phyloP scores from a whole-genome alignment of 148 eudicot species.

The Oxyria digyna region DNA sequence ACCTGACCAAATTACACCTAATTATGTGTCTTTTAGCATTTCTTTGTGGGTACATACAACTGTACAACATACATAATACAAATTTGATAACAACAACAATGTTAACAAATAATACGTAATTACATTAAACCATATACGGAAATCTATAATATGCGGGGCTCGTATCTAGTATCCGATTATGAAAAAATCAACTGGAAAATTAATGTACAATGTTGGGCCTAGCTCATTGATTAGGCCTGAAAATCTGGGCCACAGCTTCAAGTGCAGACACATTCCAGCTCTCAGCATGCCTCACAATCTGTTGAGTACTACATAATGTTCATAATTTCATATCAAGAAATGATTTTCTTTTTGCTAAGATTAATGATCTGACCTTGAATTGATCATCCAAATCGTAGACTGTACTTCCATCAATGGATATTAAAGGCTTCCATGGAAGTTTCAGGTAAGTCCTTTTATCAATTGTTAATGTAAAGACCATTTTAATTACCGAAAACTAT shows the following conservation, averaged over 20 bases:
- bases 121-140: no score
- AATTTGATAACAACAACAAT: no score
- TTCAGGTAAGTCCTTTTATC: slow-evolving; percentile 70
- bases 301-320: slow-evolving; percentile 11
- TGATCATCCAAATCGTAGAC: slow-evolving; percentile 47
- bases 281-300: slow-evolving; percentile 76
- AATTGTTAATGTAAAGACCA: neutral
- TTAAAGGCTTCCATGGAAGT: slow-evolving; percentile 93
- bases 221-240: slow-evolving; percentile 37
- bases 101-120: no score
- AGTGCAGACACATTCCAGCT: slow-evolving; percentile 84
- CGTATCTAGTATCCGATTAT: no score
- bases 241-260: slow-evolving; percentile 85
- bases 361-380: slow-evolving; percentile 33
- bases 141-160: no score
- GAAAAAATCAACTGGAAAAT: neutral
- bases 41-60: neutral
- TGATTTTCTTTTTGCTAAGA: neutral
- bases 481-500: neutral
- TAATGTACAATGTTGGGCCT: slow-evolving; percentile 4
- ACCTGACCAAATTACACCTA: neutral
- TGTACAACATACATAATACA: no score
- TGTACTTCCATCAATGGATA: slow-evolving; percentile 69
- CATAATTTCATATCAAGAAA: neutral
- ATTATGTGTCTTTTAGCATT: neutral